Evolutionary conservation across 2,329 filamentous ascomycete genomes (phyloP), one percentile per base, ranked within the genome.

Genomic region (Daldinia sp.): DNA sequence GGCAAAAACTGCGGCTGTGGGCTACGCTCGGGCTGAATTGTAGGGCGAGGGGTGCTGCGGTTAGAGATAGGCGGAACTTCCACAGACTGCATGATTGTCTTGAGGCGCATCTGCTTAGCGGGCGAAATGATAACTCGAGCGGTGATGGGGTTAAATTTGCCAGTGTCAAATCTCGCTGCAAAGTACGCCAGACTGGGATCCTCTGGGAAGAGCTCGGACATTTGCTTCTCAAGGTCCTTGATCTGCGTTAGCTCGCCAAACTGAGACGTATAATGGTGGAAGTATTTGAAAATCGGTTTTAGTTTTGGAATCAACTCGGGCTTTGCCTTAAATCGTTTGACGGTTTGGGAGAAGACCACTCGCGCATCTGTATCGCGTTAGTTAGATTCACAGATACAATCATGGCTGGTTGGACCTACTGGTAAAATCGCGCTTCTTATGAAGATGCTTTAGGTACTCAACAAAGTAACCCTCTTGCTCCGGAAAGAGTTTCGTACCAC

Each of bases 201-300:
- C 65, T 94, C 90, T 0, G 94, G 94, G 79, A 93, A 99, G n/a
- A 98, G 86, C 76, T 97, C 94, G 23, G 88, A 88, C 94, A 99
- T 98, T 53, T 96, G 90, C 75, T 91, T 91, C 80, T 99, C 97
- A 15, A 99, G 85, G 78, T 97, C 96, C 71, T 90, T 89, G 60
- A 99, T 93, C 75, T 98, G 94, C 5, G 92, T 89, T 4, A 98
- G 86, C 78, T 99, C 96, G 63, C 97, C 96, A 76, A 94, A 99
- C 71, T 94, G 90, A 10, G 94, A 94, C 82, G 99, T 96, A 78
- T 97, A 97, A 74, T 94, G 92, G 81, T 99, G 95, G 79, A 99
- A 95, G 81, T 95, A 98, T 2, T 90, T 85, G 75, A 97, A 97
- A 0, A 99, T 87, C 0, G 92, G 88, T 78, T 96, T 97, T 7